Evolutionary conservation across 257 asterid genomes (phyloP).

Genomic region (Lycium ferocissimum): DNA sequence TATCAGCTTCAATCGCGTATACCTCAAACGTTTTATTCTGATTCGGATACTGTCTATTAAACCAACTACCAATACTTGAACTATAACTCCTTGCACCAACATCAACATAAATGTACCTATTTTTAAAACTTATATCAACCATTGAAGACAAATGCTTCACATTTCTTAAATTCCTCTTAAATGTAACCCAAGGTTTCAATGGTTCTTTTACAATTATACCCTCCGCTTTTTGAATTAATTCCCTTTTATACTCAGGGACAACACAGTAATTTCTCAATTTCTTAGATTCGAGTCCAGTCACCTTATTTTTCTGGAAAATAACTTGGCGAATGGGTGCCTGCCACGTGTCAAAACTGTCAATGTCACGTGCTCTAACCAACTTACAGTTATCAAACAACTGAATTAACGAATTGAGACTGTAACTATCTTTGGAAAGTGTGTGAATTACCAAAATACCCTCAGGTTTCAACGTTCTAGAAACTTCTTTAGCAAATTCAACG

Average conservation of each 20-base stretch:
- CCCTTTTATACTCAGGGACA: slow-evolving; percentile 38
- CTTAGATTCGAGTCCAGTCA: not conserved
- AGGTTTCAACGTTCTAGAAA: slow-evolving; percentile 54
- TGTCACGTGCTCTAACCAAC: slow-evolving; percentile 45
- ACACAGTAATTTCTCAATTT: slow-evolving; percentile 36
- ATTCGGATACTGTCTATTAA: slow-evolving; percentile 63
- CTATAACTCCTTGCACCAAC: slow-evolving; percentile 70
- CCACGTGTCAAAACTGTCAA: slow-evolving; percentile 46
- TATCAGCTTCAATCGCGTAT: slow-evolving; percentile 66
- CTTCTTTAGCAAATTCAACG: slow-evolving; percentile 52
- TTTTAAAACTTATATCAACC: slow-evolving; percentile 69
- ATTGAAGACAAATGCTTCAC: slow-evolving; percentile 54
- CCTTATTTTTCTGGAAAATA: slow-evolving; percentile 46
- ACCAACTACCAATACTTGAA: slow-evolving; percentile 73
- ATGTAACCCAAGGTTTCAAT: slow-evolving; percentile 52
- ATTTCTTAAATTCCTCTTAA: slow-evolving; percentile 54
- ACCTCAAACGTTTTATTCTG: slow-evolving; percentile 63
- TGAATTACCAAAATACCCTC: slow-evolving; percentile 65
- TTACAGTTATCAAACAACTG: slow-evolving; percentile 47
- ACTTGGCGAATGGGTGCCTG: slow-evolving; percentile 44
- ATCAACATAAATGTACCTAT: slow-evolving; percentile 54
- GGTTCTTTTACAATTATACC: slow-evolving; percentile 49
- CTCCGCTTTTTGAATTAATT: slow-evolving; percentile 50
- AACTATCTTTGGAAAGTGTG: slow-evolving; percentile 51
- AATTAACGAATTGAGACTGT: slow-evolving; percentile 59